A percentile compares a stretch with the other conserved stretches of the same genome.
phyloP scores from a whole-genome alignment of 345 rosid genomes.

The Lepidium sativum region DNA sequence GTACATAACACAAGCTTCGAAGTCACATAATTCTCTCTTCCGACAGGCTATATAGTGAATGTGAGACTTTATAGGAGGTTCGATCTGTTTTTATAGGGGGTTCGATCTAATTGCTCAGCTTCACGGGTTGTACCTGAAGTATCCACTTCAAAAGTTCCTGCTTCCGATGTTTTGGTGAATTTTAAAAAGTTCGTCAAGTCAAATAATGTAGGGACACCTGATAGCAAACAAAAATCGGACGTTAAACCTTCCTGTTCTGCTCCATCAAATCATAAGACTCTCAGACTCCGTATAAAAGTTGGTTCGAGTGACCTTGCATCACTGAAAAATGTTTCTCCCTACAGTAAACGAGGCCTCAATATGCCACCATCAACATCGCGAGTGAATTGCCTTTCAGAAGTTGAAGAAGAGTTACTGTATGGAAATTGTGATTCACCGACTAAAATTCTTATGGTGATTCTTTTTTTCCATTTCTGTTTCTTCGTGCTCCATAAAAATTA shows the following conservation, averaged over 20 bases:
- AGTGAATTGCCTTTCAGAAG: slow-evolving; percentile 63
- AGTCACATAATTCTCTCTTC: slow-evolving; percentile 30
- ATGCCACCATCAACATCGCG: slow-evolving; percentile 64
- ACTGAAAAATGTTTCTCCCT: slow-evolving; percentile 53
- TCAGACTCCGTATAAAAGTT: slow-evolving; percentile 70
- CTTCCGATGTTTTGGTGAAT: slow-evolving; percentile 31
- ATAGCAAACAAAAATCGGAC: slow-evolving; percentile 25
- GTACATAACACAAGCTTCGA: slow-evolving; percentile 34
- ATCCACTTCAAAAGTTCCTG: slow-evolving; percentile 33
- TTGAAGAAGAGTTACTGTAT: slow-evolving; percentile 48
- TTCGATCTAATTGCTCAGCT: slow-evolving; percentile 27
- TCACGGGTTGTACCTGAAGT: slow-evolving; percentile 32
- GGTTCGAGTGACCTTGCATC: slow-evolving; percentile 71
- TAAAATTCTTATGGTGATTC: slow-evolving; percentile 56
- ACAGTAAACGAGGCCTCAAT: slow-evolving; percentile 69
- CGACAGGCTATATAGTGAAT: neutral
- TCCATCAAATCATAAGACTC: slow-evolving; percentile 49
- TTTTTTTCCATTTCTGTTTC: slow-evolving; percentile 11
- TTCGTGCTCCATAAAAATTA: neutral
- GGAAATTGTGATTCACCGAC: slow-evolving; percentile 62
- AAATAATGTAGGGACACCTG: slow-evolving; percentile 31
- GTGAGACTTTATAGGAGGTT: neutral
- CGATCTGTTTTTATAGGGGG: slow-evolving; percentile 36
- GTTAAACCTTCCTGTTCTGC: slow-evolving; percentile 27
- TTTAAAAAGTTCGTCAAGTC: slow-evolving; percentile 35